Base-by-base conservation (phyloP, 768 basidiomycete species). In the Neoboletus brunneissimus region DNA sequence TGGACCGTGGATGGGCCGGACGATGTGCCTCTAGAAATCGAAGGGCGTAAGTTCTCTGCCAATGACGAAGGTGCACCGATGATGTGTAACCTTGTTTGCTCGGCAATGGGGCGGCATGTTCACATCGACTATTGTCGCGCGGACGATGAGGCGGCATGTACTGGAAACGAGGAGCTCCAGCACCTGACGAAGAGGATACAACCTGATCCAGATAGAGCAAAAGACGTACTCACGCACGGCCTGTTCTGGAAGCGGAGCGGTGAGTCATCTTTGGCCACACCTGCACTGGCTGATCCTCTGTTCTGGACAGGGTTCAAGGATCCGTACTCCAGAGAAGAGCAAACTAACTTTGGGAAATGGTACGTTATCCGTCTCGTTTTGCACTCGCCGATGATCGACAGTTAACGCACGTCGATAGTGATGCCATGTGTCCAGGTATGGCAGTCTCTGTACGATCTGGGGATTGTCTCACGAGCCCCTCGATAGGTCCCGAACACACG, bases 1-100 rank as follows among this genome's bases (percentile, higher is more conserved):
- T 87, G 86, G 86, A 72, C 78, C 0, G 64, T 85, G 4, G 82
- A 85, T 51, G 80, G 79, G 1, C 76, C 77, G 2, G 79, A 83
- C 10, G 81, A 76, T 18, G 75, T 73, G 2, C 66, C 71, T 2
- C 53, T 85, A 0, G 86, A 86, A 58, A 68, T 85, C 4, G 77
- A 79, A 54, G 84, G 85, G 3, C 77, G 77, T 54, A 80, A 75
- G 56, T 86, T 83, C 63, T 80, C 76, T 16, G 59, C 77, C 0
- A 75, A 77, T 23, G 82, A 84, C 49, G 80, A 81, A 41, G 83
- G 85, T 9, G 83, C 82, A 0, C 84, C 84, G 0, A 82, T 85
- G 81, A 75, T 86, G 74, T 86, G 85, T 61, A 84, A 76, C 45
- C 72, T 85, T 20, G 65, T 82, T 29, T 86, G 83, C 58, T 73